Percentiles rank a stretch among this genome's conserved stretches.
Evolutionary conservation across 768 basidiomycete genomes (phyloP).

Genomic region (Lentinula boryana): DNA sequence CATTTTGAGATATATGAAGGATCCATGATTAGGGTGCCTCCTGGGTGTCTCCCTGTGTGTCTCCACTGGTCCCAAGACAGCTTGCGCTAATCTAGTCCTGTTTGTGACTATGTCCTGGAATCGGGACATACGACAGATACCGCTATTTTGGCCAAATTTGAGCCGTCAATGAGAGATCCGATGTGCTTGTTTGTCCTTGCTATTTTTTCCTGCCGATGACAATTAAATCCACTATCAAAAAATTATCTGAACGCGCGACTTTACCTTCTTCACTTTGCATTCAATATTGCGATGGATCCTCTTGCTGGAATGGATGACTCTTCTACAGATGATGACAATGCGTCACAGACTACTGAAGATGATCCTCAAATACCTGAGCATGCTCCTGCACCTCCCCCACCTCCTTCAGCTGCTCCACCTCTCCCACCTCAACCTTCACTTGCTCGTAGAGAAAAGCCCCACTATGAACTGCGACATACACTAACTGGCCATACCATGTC

Average conservation of each 20-base stretch:
- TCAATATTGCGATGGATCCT: slow-evolving; percentile 29
- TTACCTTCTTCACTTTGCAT: not conserved
- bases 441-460: slow-evolving; percentile 41
- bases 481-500: slow-evolving; percentile 76
- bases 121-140: not conserved
- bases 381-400: slow-evolving; percentile 30
- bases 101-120: not conserved
- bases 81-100: not conserved
- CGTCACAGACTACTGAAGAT: slow-evolving; percentile 82
- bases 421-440: slow-evolving; percentile 21
- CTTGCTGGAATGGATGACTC: slow-evolving; percentile 43
- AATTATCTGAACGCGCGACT: not conserved
- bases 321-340: slow-evolving; percentile 55
- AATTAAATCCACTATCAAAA: not conserved
- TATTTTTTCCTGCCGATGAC: not conserved
- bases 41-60: not conserved
- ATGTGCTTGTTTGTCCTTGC: not conserved
- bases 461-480: slow-evolving; percentile 63
- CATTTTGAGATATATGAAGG: not conserved
- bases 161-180: not conserved
- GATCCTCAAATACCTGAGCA: slow-evolving; percentile 72
- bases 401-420: slow-evolving; percentile 23
- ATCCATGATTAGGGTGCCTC: not conserved
- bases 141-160: not conserved
- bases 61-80: not conserved